phyloP scores from a whole-genome alignment of 2,329 filamentous ascomycete genomes.

The Hypoxylon sp. region DNA sequence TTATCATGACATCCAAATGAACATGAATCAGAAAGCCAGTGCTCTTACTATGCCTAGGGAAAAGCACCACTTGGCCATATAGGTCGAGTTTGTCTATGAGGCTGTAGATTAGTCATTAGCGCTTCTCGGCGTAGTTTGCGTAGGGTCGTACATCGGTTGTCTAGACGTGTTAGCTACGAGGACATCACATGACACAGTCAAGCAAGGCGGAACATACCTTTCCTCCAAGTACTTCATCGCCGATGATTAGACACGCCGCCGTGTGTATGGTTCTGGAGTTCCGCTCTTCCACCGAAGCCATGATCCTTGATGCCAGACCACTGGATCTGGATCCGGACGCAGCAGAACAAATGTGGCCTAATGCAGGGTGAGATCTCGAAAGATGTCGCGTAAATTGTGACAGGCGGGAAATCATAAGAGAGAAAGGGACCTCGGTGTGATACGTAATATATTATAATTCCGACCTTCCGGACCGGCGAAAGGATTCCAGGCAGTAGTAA shows the following conservation, averaged over 20 bases:
- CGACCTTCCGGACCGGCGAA: slow-evolving; percentile 1
- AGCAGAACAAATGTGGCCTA: slow-evolving; percentile 64
- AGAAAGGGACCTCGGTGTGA: slow-evolving; percentile 1
- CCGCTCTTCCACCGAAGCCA: slow-evolving; percentile 68
- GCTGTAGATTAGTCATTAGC: slow-evolving; percentile 32
- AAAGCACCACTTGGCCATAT: slow-evolving; percentile 76
- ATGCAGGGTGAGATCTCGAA: slow-evolving; percentile 72
- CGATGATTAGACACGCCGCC: slow-evolving; percentile 93
- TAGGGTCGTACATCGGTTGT: slow-evolving; percentile 52
- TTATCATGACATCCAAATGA: not conserved
- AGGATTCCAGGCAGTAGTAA: slow-evolving; percentile 21
- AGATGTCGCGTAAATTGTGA: slow-evolving; percentile 82
- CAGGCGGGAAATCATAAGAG: slow-evolving; percentile 81
- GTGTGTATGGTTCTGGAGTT: slow-evolving; percentile 83
- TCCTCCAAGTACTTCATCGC: slow-evolving; percentile 95
- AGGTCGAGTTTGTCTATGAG: slow-evolving; percentile 73
- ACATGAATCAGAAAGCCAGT: not conserved
- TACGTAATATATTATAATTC: slow-evolving; percentile 9
- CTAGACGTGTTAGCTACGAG: slow-evolving; percentile 42
- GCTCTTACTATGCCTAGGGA: slow-evolving; percentile 69
- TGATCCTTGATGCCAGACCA: slow-evolving; percentile 56
- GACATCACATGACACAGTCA: not conserved
- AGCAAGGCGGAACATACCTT: slow-evolving; percentile 73
- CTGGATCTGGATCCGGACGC: slow-evolving; percentile 49
- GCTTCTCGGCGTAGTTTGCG: slow-evolving; percentile 1